These are phyloP conservation scores for Wickerhamiella cacticola DNA, from an alignment of 805 yeast genomes.

Conservation along the genomic window DNA sequence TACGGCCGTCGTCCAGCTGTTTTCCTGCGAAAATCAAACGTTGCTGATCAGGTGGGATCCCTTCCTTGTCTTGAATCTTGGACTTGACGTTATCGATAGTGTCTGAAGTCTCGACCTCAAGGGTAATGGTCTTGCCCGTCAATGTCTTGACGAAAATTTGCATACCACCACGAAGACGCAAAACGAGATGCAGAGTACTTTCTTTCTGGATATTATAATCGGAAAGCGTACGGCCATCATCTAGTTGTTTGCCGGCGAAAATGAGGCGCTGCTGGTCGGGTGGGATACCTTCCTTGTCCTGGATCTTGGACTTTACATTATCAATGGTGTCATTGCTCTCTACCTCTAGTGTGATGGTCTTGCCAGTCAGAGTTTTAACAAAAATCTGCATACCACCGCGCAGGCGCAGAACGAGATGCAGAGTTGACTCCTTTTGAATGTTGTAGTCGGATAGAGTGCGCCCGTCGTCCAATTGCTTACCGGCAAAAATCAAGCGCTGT, in stretches of 20 bases:
- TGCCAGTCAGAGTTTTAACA: slow-evolving; percentile 82
- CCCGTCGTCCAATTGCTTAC: slow-evolving; percentile 94
- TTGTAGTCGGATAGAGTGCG: slow-evolving; percentile 89
- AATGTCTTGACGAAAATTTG: slow-evolving; percentile 96
- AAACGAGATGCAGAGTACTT: slow-evolving; percentile 71
- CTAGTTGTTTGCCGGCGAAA: slow-evolving; percentile 93
- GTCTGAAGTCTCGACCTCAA: slow-evolving; percentile 85
- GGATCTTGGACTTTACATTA: slow-evolving; percentile 89
- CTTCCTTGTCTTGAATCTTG: slow-evolving; percentile 90
- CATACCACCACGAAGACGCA: slow-evolving; percentile 78
- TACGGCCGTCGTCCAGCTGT: slow-evolving; percentile 91
- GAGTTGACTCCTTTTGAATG: slow-evolving; percentile 87
- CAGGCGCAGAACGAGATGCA: slow-evolving; percentile 73
- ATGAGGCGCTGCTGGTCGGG: slow-evolving; percentile 94
- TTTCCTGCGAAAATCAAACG: slow-evolving; percentile 91
- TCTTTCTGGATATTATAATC: slow-evolving; percentile 95
- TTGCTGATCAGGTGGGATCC: slow-evolving; percentile 94
- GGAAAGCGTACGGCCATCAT: slow-evolving; percentile 88
- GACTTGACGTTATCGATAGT: slow-evolving; percentile 89
- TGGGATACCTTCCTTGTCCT: slow-evolving; percentile 94
- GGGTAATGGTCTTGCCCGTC: slow-evolving; percentile 90
- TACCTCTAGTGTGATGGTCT: slow-evolving; percentile 79
- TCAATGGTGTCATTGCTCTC: slow-evolving; percentile 93
- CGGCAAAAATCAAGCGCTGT: slow-evolving; percentile 89
- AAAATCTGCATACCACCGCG: slow-evolving; percentile 93